Evolutionary conservation across 2,329 filamentous ascomycete genomes (phyloP), one percentile per base, ranked within the genome.

Genomic region (Arthrobotrys musiformis): DNA sequence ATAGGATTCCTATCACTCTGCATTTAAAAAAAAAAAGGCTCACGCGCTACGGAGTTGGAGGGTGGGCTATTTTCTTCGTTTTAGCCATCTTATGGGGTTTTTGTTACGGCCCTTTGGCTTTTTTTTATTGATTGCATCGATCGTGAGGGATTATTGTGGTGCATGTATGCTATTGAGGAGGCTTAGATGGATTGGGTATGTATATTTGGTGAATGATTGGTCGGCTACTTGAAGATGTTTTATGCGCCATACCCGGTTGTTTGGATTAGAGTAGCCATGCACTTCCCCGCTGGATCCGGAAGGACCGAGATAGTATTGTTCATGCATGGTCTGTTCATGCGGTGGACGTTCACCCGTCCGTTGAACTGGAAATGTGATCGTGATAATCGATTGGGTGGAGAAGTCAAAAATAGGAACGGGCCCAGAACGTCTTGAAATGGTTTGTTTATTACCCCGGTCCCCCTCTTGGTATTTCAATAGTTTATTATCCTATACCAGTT

Each of bases 1-100:
- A 40, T 58, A 58, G 54, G 54, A 58, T 58, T 40, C n/a, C 30
- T 40, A n/a, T 17, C 48, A 28, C 22, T 52, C 48, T 30, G 48
- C 48, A 52, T 52, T 42, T n/a, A 42, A n/a, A n/a, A 42, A 42
- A 37, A 28, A 17, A 24, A 35, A 56, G n/a, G n/a, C n/a, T n/a
- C n/a, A n/a, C n/a, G n/a, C n/a, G n/a, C n/a, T n/a, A n/a, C n/a
- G n/a, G n/a, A n/a, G n/a, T n/a, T n/a, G n/a, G n/a, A n/a, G n/a
- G n/a, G n/a, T n/a, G n/a, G n/a, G n/a, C n/a, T n/a, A n/a, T n/a
- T n/a, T n/a, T n/a, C n/a, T n/a, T n/a, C n/a, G n/a, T n/a, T n/a
- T n/a, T n/a, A n/a, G n/a, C n/a, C n/a, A n/a, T 56, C 17, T 37
- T 37, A 56, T 17, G 30, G 11, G 1, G 30, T 24, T 54, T 54